These are phyloP conservation scores for Mycena sanguinolenta DNA, from an alignment of 768 basidiomycete genomes.

Conservation along the genomic window DNA sequence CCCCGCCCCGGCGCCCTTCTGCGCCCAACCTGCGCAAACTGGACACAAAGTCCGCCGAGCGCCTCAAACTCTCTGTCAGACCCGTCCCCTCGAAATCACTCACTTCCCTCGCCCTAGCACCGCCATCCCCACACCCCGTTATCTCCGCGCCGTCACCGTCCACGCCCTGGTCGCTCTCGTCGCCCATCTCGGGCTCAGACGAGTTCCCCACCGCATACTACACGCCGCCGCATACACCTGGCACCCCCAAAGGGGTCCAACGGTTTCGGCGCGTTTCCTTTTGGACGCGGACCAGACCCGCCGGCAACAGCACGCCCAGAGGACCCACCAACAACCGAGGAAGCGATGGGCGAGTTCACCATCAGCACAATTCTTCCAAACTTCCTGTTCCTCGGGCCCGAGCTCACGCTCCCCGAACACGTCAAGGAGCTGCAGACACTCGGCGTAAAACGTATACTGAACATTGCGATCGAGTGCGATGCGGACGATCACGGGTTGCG, in stretches of 20 bases:
- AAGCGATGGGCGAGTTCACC: conserved; percentile 75
- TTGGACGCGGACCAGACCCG: conserved; percentile 29
- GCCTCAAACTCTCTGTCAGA: conserved; percentile 68
- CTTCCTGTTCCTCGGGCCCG: conserved; percentile 93
- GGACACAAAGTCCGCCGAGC: conserved; percentile 58
- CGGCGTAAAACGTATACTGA: conserved; percentile 90
- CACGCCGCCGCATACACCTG: conserved; percentile 67
- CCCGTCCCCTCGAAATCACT: conserved; percentile 69
- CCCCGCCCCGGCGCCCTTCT: conserved; percentile 71
- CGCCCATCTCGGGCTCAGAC: conserved; percentile 46
- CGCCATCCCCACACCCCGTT: conserved; percentile 63
- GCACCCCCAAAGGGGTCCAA: conserved; percentile 71
- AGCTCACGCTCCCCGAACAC: conserved; percentile 81
- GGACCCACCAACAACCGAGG: conserved; percentile 71
- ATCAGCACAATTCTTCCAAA: conserved; percentile 92
- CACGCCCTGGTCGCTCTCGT: conserved; percentile 58
- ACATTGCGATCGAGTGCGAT: conserved; percentile 93
- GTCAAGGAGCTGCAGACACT: conserved; percentile 78
- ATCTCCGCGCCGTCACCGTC: conserved; percentile 69
- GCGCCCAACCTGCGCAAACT: conserved; percentile 72
- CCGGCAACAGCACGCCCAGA: conserved; percentile 48
- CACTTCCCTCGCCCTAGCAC: conserved; percentile 35
- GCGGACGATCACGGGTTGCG: conserved; percentile 77
- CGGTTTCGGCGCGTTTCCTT: conserved; percentile 52
- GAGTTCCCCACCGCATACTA: conserved; percentile 65